These are phyloP conservation scores for Fusarium sp. DNA, from an alignment of 2,329 filamentous ascomycete genomes.

Conservation along the genomic window DNA sequence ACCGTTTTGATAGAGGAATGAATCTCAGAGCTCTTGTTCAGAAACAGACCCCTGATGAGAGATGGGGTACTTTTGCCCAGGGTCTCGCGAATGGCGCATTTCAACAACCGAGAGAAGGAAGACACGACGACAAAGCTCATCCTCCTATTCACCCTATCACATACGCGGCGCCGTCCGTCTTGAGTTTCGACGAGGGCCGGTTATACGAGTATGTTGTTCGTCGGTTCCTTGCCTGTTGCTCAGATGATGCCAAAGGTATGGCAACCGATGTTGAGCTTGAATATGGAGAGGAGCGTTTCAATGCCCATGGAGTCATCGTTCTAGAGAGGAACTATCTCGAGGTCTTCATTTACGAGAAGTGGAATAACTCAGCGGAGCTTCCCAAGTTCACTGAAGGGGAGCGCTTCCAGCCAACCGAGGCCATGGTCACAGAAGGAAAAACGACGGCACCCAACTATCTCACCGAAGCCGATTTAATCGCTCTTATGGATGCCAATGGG, in stretches of 20 bases:
- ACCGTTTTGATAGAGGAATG: conserved; percentile 92
- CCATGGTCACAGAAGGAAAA: conserved; percentile 90
- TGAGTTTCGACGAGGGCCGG: conserved; percentile 75
- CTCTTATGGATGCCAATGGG: conserved; percentile 97
- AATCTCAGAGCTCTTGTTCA: conserved; percentile 82
- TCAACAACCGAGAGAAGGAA: conserved; percentile 82
- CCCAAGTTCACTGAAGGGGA: conserved; percentile 85
- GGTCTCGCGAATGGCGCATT: conserved; percentile 81
- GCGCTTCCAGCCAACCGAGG: conserved; percentile 87
- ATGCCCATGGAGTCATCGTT: conserved; percentile 85
- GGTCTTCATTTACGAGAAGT: conserved; percentile 96
- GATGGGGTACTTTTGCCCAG: conserved; percentile 87
- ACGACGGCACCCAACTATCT: conserved; percentile 87
- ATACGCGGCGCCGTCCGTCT: conserved; percentile 76
- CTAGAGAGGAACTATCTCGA: conserved; percentile 93
- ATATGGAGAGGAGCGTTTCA: conserved; percentile 87
- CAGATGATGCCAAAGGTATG: conserved; percentile 89
- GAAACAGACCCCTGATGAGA: conserved; percentile 81
- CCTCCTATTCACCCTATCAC: conserved; percentile 96
- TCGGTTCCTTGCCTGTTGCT: conserved; percentile 94
- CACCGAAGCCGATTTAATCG: conserved; percentile 95
- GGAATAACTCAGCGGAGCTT: conserved; percentile 87
- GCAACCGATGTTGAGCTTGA: conserved; percentile 86
- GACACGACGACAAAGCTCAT: conserved; percentile 95
- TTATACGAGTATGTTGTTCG: conserved; percentile 95